phyloP scores from a whole-genome alignment of 129 eudicot species.

The Tagetes erecta region DNA sequence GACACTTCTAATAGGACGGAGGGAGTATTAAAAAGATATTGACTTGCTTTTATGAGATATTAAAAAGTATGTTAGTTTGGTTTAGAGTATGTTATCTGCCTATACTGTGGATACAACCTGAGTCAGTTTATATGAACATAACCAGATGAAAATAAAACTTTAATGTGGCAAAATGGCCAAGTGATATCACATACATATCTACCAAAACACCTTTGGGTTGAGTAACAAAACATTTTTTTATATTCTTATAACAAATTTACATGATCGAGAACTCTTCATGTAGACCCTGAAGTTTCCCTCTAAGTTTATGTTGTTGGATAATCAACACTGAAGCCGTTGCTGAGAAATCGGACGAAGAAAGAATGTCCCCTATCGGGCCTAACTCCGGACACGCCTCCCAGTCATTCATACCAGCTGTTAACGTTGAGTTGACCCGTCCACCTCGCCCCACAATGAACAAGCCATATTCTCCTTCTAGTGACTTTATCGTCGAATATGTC shows the following conservation, averaged over 20 bases:
- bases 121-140: no score
- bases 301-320: conserved; percentile 79
- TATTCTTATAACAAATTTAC: conserved; percentile 8
- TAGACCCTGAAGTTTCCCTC: conserved; percentile 64
- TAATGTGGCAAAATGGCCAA: background rate
- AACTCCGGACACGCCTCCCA: conserved; percentile 96
- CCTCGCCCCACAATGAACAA: conserved; percentile 86
- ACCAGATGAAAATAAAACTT: no score
- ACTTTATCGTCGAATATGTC: conserved; percentile 68
- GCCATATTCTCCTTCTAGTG: conserved; percentile 73
- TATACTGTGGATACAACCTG: no score
- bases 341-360: conserved; percentile 70
- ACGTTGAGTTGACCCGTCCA: conserved; percentile 67
- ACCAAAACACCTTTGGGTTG: no score
- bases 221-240: no score
- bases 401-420: conserved; percentile 93
- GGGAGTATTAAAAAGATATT: no score
- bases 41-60: no score
- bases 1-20: no score
- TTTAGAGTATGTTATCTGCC: no score
- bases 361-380: conserved; percentile 92
- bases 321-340: conserved; percentile 70
- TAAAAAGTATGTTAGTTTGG: no score
- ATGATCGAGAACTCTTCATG: conserved; percentile 74
- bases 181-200: no score